A percentile compares a stretch with the other conserved stretches of the same genome.
Conservation (phyloP, 441 rosid species). For the Breynia disticha region DNA sequence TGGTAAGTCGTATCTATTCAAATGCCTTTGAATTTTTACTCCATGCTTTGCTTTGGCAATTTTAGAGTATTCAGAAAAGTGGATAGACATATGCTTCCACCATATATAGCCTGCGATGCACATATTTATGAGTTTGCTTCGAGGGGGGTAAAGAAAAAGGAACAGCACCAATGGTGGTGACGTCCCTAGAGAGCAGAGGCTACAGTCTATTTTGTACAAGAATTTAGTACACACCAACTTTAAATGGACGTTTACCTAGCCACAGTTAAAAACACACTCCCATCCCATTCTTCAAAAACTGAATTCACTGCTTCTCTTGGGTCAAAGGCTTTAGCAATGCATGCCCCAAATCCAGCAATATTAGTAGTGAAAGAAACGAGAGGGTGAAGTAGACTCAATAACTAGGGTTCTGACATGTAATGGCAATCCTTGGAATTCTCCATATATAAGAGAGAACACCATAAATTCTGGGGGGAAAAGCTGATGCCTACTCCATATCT, state of each 20-base stretch:
- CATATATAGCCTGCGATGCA: slow-evolving; percentile 22
- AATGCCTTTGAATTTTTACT: not conserved
- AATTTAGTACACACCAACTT: too few relatives aligned
- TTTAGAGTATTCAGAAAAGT: too few relatives aligned
- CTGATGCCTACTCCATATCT: slow-evolving; percentile 18
- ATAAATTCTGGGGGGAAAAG: slow-evolving; percentile 25
- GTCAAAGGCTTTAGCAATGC: too few relatives aligned
- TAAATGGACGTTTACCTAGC: too few relatives aligned
- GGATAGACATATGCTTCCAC: slow-evolving; percentile 19
- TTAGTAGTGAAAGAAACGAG: too few relatives aligned
- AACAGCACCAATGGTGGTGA: not conserved
- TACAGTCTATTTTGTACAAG: not conserved
- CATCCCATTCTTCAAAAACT: too few relatives aligned
- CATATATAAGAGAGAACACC: slow-evolving; percentile 11
- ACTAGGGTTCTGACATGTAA: not conserved
- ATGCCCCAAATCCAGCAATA: too few relatives aligned
- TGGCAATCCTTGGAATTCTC: not conserved
- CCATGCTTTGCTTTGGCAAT: slow-evolving; percentile 11
- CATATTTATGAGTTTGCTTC: slow-evolving; percentile 25
- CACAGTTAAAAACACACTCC: too few relatives aligned
- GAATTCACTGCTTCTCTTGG: too few relatives aligned
- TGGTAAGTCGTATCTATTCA: slow-evolving; percentile 24
- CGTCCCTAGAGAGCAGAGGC: not conserved
- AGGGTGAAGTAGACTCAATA: not conserved
- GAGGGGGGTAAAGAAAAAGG: slow-evolving; percentile 1